Evolutionary conservation across 768 basidiomycete species (phyloP).

Genomic region (Amanita jacksonii): DNA sequence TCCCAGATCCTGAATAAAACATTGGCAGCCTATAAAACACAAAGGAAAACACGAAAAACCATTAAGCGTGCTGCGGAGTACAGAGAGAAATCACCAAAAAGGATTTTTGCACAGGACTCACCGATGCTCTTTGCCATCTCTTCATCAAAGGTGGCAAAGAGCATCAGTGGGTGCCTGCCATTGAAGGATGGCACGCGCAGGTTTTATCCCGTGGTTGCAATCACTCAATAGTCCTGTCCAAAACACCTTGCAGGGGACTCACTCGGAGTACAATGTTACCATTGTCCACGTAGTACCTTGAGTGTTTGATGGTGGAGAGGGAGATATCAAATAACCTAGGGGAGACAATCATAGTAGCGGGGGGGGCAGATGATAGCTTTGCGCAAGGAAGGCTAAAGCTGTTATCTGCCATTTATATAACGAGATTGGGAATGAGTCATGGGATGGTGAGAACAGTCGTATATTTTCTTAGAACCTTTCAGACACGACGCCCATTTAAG

Average conservation of each 20-base stretch:
- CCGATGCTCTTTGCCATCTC: background rate
- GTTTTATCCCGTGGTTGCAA: background rate
- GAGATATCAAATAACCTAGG: too few species aligned
- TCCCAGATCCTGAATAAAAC: conserved; percentile 4
- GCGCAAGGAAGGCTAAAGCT: background rate
- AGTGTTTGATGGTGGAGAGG: conserved; percentile 3
- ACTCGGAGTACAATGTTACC: conserved; percentile 9
- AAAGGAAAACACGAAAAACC: conserved; percentile 1
- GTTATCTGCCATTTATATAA: background rate
- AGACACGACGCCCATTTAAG: too few species aligned
- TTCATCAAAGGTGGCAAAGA: background rate
- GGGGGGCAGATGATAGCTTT: too few species aligned
- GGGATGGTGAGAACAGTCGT: too few species aligned
- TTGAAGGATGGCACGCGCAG: background rate
- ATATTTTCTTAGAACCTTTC: too few species aligned
- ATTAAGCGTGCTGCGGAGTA: background rate
- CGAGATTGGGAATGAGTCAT: too few species aligned
- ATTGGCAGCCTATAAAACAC: conserved; percentile 2
- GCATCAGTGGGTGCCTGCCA: background rate
- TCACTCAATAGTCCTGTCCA: conserved; percentile 4
- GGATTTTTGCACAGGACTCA: conserved; percentile 6
- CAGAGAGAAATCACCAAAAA: conserved; percentile 4
- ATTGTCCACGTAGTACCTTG: conserved; percentile 8
- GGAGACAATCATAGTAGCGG: too few species aligned
- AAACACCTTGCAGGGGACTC: background rate